Evolutionary conservation across 176 grass and related monocot genomes (phyloP).

Genomic region (Oryza longistaminata): DNA sequence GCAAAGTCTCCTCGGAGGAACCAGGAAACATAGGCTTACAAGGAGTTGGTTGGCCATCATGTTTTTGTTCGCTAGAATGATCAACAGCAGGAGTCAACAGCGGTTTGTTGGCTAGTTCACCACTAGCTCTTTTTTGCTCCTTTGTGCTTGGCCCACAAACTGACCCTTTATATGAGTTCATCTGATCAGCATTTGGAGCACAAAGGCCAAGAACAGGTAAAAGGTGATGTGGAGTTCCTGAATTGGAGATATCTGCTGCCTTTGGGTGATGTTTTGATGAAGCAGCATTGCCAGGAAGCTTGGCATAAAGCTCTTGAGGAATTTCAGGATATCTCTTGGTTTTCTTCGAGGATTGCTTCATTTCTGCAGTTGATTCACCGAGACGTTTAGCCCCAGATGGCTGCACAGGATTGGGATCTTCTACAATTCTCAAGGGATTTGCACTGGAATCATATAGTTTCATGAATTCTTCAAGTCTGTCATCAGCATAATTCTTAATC

Average conservation of each 20-base stretch:
- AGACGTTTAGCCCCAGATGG: conserved; percentile 50
- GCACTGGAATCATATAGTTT: conserved; percentile 44
- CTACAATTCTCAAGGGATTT: conserved; percentile 47
- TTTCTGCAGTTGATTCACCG: conserved; percentile 51
- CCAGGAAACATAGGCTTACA: conserved; percentile 42
- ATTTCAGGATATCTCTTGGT: conserved; percentile 60
- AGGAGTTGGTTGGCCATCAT: conserved; percentile 42
- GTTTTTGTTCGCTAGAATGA: conserved; percentile 42
- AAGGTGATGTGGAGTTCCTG: conserved; percentile 60
- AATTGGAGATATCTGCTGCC: conserved; percentile 45
- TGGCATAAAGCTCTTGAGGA: conserved; percentile 58
- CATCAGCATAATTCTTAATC: conserved; percentile 40
- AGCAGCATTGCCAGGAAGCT: conserved; percentile 37
- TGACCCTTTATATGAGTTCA: conserved; percentile 52
- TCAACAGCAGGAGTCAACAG: conserved; percentile 32
- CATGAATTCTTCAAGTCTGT: conserved; percentile 47
- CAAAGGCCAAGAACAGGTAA: conserved; percentile 88
- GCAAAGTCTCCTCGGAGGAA: conserved; percentile 53
- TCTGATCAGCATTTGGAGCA: conserved; percentile 89
- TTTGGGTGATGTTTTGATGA: conserved; percentile 56
- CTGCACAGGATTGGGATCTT: conserved; percentile 42
- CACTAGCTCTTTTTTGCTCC: conserved; percentile 53
- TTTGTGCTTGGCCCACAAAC: conserved; percentile 40
- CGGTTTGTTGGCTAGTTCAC: conserved; percentile 35
- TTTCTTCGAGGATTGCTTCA: conserved; percentile 55